Conservation (phyloP, 2,329 filamentous ascomycete species). For the Xylariaceae sp. region DNA sequence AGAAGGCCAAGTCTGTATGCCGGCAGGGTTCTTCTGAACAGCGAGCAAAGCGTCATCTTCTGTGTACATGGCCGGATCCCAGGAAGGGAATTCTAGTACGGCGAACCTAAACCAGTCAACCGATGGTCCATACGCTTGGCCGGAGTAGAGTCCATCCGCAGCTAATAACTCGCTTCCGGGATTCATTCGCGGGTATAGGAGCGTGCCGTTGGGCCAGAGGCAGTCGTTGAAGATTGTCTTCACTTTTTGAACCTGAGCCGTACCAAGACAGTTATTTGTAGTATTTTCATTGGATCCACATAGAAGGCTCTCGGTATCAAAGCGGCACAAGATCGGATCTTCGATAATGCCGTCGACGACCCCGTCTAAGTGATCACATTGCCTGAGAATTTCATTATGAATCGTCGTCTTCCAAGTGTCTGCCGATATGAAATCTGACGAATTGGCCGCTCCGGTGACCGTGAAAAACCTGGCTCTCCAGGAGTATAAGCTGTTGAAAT, state of each 20-base stretch:
- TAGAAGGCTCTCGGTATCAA: slow-evolving; percentile 43
- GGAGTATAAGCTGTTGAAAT: slow-evolving; percentile 43
- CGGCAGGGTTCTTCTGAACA: slow-evolving; percentile 25
- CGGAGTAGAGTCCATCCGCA: slow-evolving; percentile 46
- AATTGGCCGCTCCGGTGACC: slow-evolving; percentile 43
- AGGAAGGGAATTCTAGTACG: slow-evolving; percentile 51
- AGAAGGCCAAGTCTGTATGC: slow-evolving; percentile 41
- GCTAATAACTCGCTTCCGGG: slow-evolving; percentile 52
- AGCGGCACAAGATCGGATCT: slow-evolving; percentile 46
- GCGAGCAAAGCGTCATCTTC: slow-evolving; percentile 42
- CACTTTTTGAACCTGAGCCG: slow-evolving; percentile 50
- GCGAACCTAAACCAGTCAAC: slow-evolving; percentile 55
- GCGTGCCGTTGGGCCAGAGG: slow-evolving; percentile 48
- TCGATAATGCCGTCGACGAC: slow-evolving; percentile 48
- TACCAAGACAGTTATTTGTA: slow-evolving; percentile 48
- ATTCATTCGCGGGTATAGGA: slow-evolving; percentile 56
- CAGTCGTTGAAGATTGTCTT: slow-evolving; percentile 49
- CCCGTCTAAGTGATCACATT: slow-evolving; percentile 50
- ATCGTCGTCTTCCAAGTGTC: slow-evolving; percentile 38
- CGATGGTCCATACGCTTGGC: slow-evolving; percentile 48
- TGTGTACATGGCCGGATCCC: slow-evolving; percentile 46
- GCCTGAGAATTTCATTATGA: slow-evolving; percentile 42
- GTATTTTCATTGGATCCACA: slow-evolving; percentile 39
- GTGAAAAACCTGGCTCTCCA: slow-evolving; percentile 52
- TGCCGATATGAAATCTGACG: slow-evolving; percentile 36